Evolutionary conservation across 2,329 filamentous ascomycete genomes (phyloP).

Genomic region (Rutstroemia sp.): DNA sequence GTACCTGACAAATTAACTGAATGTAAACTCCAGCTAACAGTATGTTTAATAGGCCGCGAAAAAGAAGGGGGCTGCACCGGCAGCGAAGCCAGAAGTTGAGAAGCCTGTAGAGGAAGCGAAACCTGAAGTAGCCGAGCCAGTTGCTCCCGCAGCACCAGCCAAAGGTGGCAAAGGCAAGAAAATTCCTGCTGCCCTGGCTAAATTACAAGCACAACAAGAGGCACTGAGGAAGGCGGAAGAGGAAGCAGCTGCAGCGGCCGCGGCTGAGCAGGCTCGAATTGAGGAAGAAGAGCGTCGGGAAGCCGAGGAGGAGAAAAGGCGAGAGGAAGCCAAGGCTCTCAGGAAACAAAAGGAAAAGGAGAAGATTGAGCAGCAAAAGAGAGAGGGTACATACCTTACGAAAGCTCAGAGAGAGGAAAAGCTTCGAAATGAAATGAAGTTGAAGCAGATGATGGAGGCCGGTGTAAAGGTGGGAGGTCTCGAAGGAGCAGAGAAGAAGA

Average conservation of each 20-base stretch:
- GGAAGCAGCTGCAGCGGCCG: constrained; percentile 48
- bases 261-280: constrained; percentile 57
- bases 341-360: constrained; percentile 87
- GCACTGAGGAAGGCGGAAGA: constrained; percentile 60
- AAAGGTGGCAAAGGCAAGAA: constrained; percentile 80
- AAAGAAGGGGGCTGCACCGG: constrained; percentile 60
- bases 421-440: constrained; percentile 67
- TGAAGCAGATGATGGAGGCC: constrained; percentile 79
- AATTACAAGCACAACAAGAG: constrained; percentile 78
- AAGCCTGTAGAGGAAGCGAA: constrained; percentile 42
- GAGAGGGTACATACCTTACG: constrained; percentile 78
- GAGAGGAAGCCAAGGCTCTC: constrained; percentile 64
- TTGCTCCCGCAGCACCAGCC: constrained; percentile 35
- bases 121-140: constrained; percentile 40
- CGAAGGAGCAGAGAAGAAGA: constrained; percentile 49
- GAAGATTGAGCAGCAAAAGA: constrained; percentile 79
- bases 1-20: constrained; percentile 19
- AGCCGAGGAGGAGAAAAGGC: constrained; percentile 61
- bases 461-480: constrained; percentile 64
- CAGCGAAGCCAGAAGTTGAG: constrained; percentile 48
- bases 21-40: constrained; percentile 6
- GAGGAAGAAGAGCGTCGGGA: constrained; percentile 58
- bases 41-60: constrained; percentile 57
- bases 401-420: constrained; percentile 82
- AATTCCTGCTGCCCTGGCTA: constrained; percentile 63